Evolutionary conservation across 2,329 filamentous ascomycete genomes (phyloP).

Genomic region (Pleurostoma richardsiae): DNA sequence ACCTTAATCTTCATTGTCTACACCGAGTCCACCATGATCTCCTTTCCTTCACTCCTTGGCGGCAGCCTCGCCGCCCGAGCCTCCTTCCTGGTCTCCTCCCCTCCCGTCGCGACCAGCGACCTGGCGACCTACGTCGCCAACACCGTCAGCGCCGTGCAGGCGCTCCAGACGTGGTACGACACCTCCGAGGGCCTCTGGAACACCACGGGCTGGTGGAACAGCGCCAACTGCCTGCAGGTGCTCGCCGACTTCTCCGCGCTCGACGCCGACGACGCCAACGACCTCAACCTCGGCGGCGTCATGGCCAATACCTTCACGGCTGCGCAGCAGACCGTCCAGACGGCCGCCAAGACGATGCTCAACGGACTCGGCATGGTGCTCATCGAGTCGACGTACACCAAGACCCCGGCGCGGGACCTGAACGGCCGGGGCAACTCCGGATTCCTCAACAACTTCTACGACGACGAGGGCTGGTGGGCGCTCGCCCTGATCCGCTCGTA

Average conservation of each 20-base stretch:
- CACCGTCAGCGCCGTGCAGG: slow-evolving; percentile 25
- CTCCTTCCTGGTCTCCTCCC: slow-evolving; percentile 9
- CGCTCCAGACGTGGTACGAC: slow-evolving; percentile 60
- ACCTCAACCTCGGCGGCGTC: slow-evolving; percentile 30
- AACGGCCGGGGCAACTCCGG: slow-evolving; percentile 28
- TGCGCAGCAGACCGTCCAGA: slow-evolving; percentile 33
- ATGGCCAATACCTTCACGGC: slow-evolving; percentile 39
- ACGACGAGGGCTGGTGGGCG: slow-evolving; percentile 61
- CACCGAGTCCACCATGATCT: not conserved
- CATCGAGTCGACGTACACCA: slow-evolving; percentile 30
- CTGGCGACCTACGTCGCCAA: slow-evolving; percentile 23
- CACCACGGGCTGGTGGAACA: slow-evolving; percentile 69
- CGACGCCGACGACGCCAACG: slow-evolving; percentile 23
- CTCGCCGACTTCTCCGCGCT: slow-evolving; percentile 48
- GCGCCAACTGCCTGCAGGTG: slow-evolving; percentile 60
- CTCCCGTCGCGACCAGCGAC: slow-evolving; percentile 4
- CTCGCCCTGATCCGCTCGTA: slow-evolving; percentile 51
- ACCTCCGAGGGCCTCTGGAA: slow-evolving; percentile 56
- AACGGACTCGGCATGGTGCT: slow-evolving; percentile 21
- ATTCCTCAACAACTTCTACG: slow-evolving; percentile 53
- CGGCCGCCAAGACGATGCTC: slow-evolving; percentile 29
- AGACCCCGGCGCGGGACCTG: slow-evolving; percentile 13
- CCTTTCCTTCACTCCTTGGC: not conserved
- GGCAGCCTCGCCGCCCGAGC: slow-evolving; percentile 16
- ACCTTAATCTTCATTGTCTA: not conserved